A percentile compares a stretch with the other conserved stretches of the same genome.
Conservation (phyloP, 371 early-diverging fungal species). For the Basidiobolus heterosporus region DNA sequence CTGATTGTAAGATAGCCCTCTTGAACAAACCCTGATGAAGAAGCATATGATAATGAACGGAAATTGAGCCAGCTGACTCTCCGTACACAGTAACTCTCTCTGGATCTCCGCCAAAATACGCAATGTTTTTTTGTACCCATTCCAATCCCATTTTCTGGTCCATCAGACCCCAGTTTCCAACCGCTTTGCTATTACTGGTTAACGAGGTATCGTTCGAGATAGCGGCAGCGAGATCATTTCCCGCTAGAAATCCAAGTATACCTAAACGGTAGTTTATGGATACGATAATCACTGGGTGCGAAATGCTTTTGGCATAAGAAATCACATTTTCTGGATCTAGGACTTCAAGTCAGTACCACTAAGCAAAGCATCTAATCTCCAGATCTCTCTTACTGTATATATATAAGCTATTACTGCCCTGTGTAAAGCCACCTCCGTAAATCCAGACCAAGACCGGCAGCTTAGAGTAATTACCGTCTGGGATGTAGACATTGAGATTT, state of each 20-base stretch:
- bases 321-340: too few relatives aligned
- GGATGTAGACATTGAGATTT: slow-evolving; percentile 14
- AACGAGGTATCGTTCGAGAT: not conserved
- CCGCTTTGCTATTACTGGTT: not conserved
- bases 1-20: too few relatives aligned
- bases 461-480: slow-evolving; percentile 1
- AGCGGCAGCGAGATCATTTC: slow-evolving; percentile 8
- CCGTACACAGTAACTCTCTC: slow-evolving; percentile 21
- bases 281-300: slow-evolving; percentile 10
- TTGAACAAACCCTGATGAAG: too few relatives aligned
- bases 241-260: slow-evolving; percentile 24
- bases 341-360: too few relatives aligned
- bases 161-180: slow-evolving; percentile 14
- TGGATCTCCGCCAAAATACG: slow-evolving; percentile 20
- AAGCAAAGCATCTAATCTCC: too few relatives aligned
- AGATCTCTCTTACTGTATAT: too few relatives aligned
- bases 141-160: slow-evolving; percentile 19
- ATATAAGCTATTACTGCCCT: too few relatives aligned
- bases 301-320: too few relatives aligned
- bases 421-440: slow-evolving; percentile 8
- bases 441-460: slow-evolving; percentile 14
- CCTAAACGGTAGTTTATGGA: slow-evolving; percentile 27
- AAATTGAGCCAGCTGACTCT: slow-evolving; percentile 27
- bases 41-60: slow-evolving; percentile 14
- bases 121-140: slow-evolving; percentile 26